Conservation (phyloP, 257 asterid genomes). For the Leptodermis oblonga region DNA sequence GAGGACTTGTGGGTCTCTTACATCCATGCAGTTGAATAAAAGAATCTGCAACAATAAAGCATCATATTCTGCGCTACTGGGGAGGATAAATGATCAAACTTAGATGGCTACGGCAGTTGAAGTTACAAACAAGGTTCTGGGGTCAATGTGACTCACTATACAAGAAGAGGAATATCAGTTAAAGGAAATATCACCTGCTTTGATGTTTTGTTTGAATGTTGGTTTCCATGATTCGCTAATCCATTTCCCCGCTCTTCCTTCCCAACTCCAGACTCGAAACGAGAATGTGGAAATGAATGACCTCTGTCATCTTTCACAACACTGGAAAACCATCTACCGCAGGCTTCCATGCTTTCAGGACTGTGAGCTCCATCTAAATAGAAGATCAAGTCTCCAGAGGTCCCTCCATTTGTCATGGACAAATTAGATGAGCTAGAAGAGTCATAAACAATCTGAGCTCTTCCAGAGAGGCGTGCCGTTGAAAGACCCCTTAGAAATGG, state of each 20-base stretch:
- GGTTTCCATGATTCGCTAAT: constrained; percentile 21
- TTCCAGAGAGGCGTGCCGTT: constrained; percentile 74
- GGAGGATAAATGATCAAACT: background rate
- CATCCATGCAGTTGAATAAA: constrained; percentile 92
- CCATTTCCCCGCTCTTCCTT: constrained; percentile 34
- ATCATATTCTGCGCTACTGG: background rate
- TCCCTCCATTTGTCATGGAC: constrained; percentile 23
- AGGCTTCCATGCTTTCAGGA: constrained; percentile 95
- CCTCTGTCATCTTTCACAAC: constrained; percentile 41
- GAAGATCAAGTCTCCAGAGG: constrained; percentile 62
- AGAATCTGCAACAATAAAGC: constrained; percentile 52
- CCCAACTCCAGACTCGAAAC: constrained; percentile 21
- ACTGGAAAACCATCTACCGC: constrained; percentile 79
- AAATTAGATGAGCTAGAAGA: constrained; percentile 25
- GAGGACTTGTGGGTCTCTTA: constrained; percentile 80
- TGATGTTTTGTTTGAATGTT: constrained; percentile 31
- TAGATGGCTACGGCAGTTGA: background rate
- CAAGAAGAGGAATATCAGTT: constrained; percentile 3
- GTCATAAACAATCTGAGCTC: constrained; percentile 70
- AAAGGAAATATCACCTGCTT: constrained; percentile 49
- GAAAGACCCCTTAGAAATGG: constrained; percentile 77
- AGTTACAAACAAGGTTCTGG: background rate
- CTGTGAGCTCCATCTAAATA: constrained; percentile 96
- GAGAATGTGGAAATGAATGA: constrained; percentile 21
- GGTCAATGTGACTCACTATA: background rate